Evolutionary conservation across 805 yeast genomes (phyloP), one percentile per base, ranked within the genome.

Genomic region (Saccharomycopsis fermentans): DNA sequence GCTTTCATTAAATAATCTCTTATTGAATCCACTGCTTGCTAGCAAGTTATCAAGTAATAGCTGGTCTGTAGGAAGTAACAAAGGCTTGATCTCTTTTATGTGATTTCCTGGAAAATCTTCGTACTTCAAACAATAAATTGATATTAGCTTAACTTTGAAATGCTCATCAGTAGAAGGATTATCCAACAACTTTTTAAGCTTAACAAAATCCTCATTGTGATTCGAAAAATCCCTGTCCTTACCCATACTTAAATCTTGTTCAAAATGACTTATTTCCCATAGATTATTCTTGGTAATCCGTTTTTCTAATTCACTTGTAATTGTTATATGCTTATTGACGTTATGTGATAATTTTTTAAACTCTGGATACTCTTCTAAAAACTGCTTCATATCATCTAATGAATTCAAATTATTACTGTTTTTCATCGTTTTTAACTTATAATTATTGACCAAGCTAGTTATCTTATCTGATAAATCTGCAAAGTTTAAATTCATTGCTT

Each of bases 381-480:
- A 88, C 65, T 83, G 82, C 70, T 92, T 94, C 82, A 94, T 87
- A 66, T 94, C 99, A 19, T 87, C 83, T 52, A 94, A 82, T 39
- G 94, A 84, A 16, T 26, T 57, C n/a, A 62, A 34, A 5, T 26
- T 82, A 53, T 81, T 81, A 56, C 83, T 81, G 21, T 85, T 80
- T 65, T 90, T 87, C 50, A 43, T 43, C 1, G 97, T 87, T 66
- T 87, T 87, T 21, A 76, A 69, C 67, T 90, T 92, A 71, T 90
- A 94, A 52, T 81, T 84, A 57, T 83, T 84, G 35, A 94, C 97
- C 67, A 88, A 89, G 58, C 80, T 83, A 66, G 89, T 91, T 66
- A 94, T 86, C 63, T 82, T 81, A 43, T 90, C 96, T 48, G 97
- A 94, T 57, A 94, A 75, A 68, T 94, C 98, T 35, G 98, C 99